A percentile compares a stretch with the other conserved stretches of the same genome.
These are phyloP conservation scores for Stephania yunnanensis DNA, from an alignment of 164 flowering plant genomes.

Conservation along the genomic window DNA sequence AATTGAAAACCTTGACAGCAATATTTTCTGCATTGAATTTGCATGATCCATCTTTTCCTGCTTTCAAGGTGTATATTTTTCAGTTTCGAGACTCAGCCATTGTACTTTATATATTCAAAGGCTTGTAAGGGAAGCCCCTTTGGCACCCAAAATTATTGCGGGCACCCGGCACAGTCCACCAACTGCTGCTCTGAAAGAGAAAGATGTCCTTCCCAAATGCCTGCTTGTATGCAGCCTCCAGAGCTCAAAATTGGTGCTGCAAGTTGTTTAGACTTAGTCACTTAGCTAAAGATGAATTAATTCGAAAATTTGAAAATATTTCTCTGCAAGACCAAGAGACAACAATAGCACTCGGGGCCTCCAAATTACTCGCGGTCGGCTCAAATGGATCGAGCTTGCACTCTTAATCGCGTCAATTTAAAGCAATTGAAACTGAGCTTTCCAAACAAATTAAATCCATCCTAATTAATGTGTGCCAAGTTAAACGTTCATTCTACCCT, in stretches of 20 bases:
- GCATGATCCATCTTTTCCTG: slow-evolving; percentile 68
- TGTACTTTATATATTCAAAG: slow-evolving; percentile 88
- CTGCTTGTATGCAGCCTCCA: slow-evolving; percentile 94
- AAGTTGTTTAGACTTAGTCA: slow-evolving; percentile 11
- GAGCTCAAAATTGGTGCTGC: slow-evolving; percentile 93
- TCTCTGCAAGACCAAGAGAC: no score
- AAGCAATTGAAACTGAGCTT: no score
- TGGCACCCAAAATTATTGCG: slow-evolving; percentile 93
- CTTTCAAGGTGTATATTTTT: slow-evolving; percentile 89
- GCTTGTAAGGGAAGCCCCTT: slow-evolving; percentile 99
- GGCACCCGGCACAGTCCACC: slow-evolving; percentile 84
- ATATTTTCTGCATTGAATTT: slow-evolving; percentile 55
- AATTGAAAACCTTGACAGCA: slow-evolving; percentile 61
- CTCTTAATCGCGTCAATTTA: no score
- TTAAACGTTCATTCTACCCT: no score
- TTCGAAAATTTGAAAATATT: no score
- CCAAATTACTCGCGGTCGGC: no score
- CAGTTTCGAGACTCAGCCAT: slow-evolving; percentile 95
- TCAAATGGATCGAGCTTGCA: no score
- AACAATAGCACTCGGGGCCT: no score
- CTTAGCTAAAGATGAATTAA: background rate
- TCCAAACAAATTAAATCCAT: no score
- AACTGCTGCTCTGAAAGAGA: slow-evolving; percentile 98
- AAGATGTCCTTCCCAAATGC: slow-evolving; percentile 69
- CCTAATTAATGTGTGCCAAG: no score